Evolutionary conservation across 2,329 filamentous ascomycete species (phyloP).

Genomic region (Stemphylium beticola): DNA sequence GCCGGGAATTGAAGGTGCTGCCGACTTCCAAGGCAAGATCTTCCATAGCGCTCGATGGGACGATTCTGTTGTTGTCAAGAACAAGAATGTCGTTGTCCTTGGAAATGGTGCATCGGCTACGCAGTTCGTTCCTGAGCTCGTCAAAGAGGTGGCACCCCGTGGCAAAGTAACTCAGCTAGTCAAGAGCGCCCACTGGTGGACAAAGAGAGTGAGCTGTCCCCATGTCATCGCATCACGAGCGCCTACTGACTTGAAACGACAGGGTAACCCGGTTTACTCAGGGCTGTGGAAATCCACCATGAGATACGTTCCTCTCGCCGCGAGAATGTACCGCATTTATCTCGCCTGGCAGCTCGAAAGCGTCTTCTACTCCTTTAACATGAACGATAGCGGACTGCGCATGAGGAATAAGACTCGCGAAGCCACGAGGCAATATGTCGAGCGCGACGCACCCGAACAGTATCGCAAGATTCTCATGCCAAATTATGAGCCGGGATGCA

Average conservation of each 20-base stretch:
- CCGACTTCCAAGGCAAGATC: constrained; percentile 61
- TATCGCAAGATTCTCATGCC: constrained; percentile 68
- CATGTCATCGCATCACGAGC: too few relatives aligned
- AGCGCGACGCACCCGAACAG: constrained; percentile 62
- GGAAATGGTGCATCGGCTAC: constrained; percentile 65
- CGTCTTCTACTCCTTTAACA: too few relatives aligned
- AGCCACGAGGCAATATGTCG: constrained; percentile 53
- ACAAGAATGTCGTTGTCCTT: constrained; percentile 63
- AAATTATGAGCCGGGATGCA: constrained; percentile 68
- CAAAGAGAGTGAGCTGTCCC: constrained; percentile 39
- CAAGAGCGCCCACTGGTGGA: constrained; percentile 63
- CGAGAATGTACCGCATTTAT: too few relatives aligned
- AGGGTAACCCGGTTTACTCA: too few relatives aligned
- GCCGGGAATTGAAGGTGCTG: constrained; percentile 57
- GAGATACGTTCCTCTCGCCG: too few relatives aligned
- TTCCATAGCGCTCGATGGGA: constrained; percentile 66
- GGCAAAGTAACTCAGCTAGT: constrained; percentile 66
- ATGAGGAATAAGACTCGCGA: background rate
- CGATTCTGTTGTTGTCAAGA: constrained; percentile 56
- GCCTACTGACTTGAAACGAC: too few relatives aligned
- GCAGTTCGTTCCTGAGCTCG: constrained; percentile 61
- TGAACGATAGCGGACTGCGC: background rate
- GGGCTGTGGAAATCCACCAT: too few relatives aligned
- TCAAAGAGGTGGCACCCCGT: constrained; percentile 55
- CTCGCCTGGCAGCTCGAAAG: too few relatives aligned